Evolutionary conservation across 2,329 filamentous ascomycete species (phyloP), one percentile per base, ranked within the genome.

Genomic region (Podosphaera fusca): DNA sequence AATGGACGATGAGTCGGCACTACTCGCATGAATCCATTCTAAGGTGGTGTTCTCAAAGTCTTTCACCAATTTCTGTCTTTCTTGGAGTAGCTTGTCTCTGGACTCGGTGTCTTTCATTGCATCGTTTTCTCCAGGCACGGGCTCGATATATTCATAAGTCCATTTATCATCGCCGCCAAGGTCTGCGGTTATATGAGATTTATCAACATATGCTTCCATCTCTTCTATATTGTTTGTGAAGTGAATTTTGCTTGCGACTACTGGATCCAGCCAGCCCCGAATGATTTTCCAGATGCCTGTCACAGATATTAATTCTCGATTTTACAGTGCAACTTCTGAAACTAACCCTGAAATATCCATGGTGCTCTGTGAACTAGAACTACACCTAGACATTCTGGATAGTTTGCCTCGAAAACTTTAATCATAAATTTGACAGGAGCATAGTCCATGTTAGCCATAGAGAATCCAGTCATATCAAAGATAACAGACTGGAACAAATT

Each of bases 391-490:
- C 81, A 90, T 69, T 98, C 92, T 0, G 92, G 92, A 64, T 96
- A 98, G 69, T 98, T 96, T 59, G 92, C 92, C 72, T 98, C 92
- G 67, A 98, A 98, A 69, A 89, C 95, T 70, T 95, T 94, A 70
- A 98, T 95, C 84, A 98, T 95, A 72, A 96, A 98, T 67, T 95
- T 98, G 58, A 98, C 87, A 0, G 92, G 90, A 0, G 85, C 80
- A 69, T 96, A 96, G 69, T 98, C 92, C 92, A 98, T 96, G 70
- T 98, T 98, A 14, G 89, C 84, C 72, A 96, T 76, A 21, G 85
- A 85, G 69, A 96, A 96, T 60, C 83, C 80, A 6, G 86, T 94
- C 87, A 98, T 90, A 69, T 98, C 92, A 66, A 98, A 98, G 52
- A 98, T 72, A 61, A 98, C 80, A 47, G 86, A 92, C 86, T 94